These are phyloP conservation scores for Citrullus mucosospermus DNA, from an alignment of 306 rosid genomes.

Conservation along the genomic window DNA sequence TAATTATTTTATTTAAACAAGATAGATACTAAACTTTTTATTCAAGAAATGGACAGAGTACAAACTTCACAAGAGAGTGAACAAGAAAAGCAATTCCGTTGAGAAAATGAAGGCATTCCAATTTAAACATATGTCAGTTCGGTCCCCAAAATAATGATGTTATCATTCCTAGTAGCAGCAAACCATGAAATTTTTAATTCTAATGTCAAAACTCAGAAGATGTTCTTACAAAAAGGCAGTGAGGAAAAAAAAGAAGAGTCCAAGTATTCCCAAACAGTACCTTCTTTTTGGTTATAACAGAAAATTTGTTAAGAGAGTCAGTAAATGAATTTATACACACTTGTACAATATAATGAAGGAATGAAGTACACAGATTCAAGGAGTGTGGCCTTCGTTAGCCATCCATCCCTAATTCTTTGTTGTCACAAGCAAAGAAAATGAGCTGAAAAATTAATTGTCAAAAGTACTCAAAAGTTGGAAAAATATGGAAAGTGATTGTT, in stretches of 20 bases:
- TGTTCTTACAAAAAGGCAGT: neutral
- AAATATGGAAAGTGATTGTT: neutral
- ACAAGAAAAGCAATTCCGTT: no score
- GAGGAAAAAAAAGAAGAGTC: neutral
- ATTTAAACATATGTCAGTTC: no score
- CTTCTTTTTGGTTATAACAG: neutral
- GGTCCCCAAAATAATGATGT: neutral
- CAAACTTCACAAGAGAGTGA: no score
- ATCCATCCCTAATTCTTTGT: conserved; percentile 14
- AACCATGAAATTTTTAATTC: neutral
- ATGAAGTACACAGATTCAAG: conserved; percentile 37
- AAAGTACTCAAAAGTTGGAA: conserved; percentile 9
- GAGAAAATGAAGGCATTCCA: no score
- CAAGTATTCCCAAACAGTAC: neutral
- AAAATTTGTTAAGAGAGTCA: neutral
- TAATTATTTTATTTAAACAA: no score
- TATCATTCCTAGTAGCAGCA: neutral
- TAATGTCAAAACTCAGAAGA: neutral
- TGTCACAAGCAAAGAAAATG: neutral
- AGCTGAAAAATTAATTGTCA: neutral
- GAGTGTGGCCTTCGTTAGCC: conserved; percentile 44
- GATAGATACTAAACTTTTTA: no score
- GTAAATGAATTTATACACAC: conserved; percentile 30
- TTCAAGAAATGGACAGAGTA: no score
- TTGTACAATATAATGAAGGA: conserved; percentile 19